A percentile compares a stretch with the other conserved stretches of the same genome.
phyloP scores from a whole-genome alignment of 495 filamentous ascomycete species.

The Penicillium mononematosum region DNA sequence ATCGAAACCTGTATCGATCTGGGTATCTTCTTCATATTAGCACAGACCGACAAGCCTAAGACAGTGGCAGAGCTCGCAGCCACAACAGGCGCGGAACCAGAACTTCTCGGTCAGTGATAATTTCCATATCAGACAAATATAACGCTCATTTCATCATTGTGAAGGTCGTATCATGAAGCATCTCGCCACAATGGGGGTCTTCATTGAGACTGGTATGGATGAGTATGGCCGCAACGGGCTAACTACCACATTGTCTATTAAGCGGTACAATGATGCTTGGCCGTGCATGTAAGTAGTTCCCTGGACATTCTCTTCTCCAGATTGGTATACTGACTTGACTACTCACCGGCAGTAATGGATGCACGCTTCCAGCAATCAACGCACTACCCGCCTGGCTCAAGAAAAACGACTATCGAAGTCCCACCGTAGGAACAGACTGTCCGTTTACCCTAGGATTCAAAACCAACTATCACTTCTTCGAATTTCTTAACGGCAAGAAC shows the following conservation, averaged over 20 bases:
- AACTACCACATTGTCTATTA: constrained; percentile 33
- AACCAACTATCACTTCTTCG: not conserved
- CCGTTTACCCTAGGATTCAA: constrained; percentile 24
- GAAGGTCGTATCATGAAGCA: constrained; percentile 40
- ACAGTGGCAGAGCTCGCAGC: constrained; percentile 26
- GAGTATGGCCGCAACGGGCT: constrained; percentile 41
- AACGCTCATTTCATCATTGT: not conserved
- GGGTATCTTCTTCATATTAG: constrained; percentile 28
- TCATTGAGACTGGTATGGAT: constrained; percentile 38
- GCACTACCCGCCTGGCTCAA: constrained; percentile 24
- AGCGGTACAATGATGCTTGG: constrained; percentile 17
- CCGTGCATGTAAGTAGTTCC: constrained; percentile 14
- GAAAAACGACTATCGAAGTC: constrained; percentile 25
- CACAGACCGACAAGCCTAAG: constrained; percentile 24
- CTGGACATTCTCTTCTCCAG: not conserved
- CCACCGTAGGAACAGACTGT: constrained; percentile 24
- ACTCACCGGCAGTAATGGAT: not conserved
- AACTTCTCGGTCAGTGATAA: constrained; percentile 25
- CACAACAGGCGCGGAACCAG: constrained; percentile 25
- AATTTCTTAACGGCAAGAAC: constrained; percentile 17
- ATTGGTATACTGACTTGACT: not conserved
- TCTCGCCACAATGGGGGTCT: constrained; percentile 42
- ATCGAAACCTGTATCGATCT: constrained; percentile 30
- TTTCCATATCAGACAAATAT: not conserved
- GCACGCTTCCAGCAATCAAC: constrained; percentile 6